Base-by-base conservation (phyloP, 306 rosid genomes). In the Trichosanthes truncata region DNA sequence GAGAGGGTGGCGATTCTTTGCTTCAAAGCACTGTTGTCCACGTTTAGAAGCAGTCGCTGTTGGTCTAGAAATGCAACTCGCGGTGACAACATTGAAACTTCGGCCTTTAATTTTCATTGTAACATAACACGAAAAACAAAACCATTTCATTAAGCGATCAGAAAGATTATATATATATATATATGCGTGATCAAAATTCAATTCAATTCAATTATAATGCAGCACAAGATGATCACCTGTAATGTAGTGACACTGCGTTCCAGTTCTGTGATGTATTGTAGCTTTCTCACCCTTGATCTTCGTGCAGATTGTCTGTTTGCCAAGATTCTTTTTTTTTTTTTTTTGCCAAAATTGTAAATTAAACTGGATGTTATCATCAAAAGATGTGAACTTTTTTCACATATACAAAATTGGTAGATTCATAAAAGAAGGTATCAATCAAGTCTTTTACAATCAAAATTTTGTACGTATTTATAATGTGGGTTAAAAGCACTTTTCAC, bases 261-360 rank as follows among this genome's bases (percentile, higher is more conserved):
- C 17, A 95, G 96, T 84, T 95, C 98, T 80, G 92, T 90, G 80
- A 92, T 91, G 85, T 95, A 92, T 82, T 95, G 97, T 43, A 95
- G 90, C 83, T 92, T 95, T 89, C 97, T 89, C 68, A 95, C 98
- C 84, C 98, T 87, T 79, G 98, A 92, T 91, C 97, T 89, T 74
- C 88, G 97, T 0, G 98, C 98, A 6, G 97, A 95, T 88, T 95
- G 97, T 81, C 98, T 89, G 83, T 95, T 95, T 81, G 98, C 98
- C 88, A 95, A 80, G 71, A 95, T 95, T 85, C 98, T 95, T 79
- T 74, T 72, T 69, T 21, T 61, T 15, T 13, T 77, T n/a, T 33
- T 61, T 29, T 43, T 68, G 52, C 53, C 25, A 68, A 67, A 67
- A 0, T 18, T 40, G 35, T 68, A 7, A 10, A 38, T 40, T 15